Evolutionary conservation across 345 rosid genomes (phyloP).

Genomic region (Excoecaria agallocha): DNA sequence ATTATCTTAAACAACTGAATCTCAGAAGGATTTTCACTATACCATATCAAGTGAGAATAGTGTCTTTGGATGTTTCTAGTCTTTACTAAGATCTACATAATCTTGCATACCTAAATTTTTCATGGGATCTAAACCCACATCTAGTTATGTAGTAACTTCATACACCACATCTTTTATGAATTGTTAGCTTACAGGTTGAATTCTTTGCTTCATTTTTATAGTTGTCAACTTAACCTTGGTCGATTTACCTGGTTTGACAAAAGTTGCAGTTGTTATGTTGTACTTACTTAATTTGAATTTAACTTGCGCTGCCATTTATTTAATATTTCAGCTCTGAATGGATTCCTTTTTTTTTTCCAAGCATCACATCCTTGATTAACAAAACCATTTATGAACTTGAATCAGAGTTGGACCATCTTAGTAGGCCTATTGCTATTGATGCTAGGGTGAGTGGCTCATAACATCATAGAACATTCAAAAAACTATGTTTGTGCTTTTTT

Average conservation of each 20-base stretch:
- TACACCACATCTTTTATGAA: not conserved
- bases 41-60: not conserved
- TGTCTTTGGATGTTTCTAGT: constrained; percentile 1
- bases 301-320: constrained; percentile 1
- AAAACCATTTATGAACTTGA: constrained; percentile 88
- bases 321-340: constrained; percentile 2
- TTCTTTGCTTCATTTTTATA: constrained; percentile 31
- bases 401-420: constrained; percentile 80
- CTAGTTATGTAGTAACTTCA: no score
- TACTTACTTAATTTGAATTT: constrained; percentile 5
- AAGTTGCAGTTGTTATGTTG: constrained; percentile 83
- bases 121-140: not conserved
- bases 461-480: no score
- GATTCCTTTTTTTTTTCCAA: constrained; percentile 45
- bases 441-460: constrained; percentile 70
- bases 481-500: no score
- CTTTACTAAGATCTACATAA: not conserved
- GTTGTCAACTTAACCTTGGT: constrained; percentile 94
- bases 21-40: not conserved
- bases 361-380: constrained; percentile 80
- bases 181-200: not conserved
- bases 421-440: constrained; percentile 84
- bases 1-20: not conserved
- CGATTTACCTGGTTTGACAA: constrained; percentile 93
- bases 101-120: constrained; percentile 12